Base-by-base conservation (phyloP, 129 eudicot species). In the Kitagawia praeruptora region DNA sequence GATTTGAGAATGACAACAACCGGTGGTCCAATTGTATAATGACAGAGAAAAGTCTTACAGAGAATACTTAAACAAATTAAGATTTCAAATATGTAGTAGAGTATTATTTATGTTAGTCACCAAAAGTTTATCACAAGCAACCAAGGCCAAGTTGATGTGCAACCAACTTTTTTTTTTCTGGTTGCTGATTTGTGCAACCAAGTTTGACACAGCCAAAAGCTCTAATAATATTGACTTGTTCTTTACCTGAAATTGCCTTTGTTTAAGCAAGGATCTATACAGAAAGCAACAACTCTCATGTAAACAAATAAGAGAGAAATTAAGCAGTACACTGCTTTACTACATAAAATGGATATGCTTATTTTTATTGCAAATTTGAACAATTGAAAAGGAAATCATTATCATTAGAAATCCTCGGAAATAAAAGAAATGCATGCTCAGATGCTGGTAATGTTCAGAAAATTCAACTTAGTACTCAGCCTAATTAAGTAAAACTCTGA, bases 1-100 rank as follows among this genome's bases (percentile, higher is more conserved):
- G 69, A 25, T n/a, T 61, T 61, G 69, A 61, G 69, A 25, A 61
- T 61, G 69, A 61, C 69, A 61, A 61, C 69, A 61, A 61, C 69
- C 34, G 25, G 6, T 61, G 34, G 69, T 61, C 69, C 69, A 61
- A 61, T 61, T 61, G 69, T 61, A 61, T 61, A 61, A 61, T 61
- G 69, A 61, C 69, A 61, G 3, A 61, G 69, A 61, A 61, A 61
- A 61, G 69, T 61, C 69, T n/a, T n/a, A 10, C 0, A 61, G 37
- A 61, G 66, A n/a, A n/a, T 58, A 58, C 66, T 56, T 58, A 23
- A n/a, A 58, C n/a, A 3, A 8, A 19, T 49, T 51, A 47, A 51
- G n/a, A 16, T 51, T 18, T 51, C 58, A 51, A 51, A 51, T 16
- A 51, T 51, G 8, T 51, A 6, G 1, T n/a, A n/a, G n/a, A n/a